Conservation (phyloP, 1,139 yeast genomes). For the Pichia sp. region DNA sequence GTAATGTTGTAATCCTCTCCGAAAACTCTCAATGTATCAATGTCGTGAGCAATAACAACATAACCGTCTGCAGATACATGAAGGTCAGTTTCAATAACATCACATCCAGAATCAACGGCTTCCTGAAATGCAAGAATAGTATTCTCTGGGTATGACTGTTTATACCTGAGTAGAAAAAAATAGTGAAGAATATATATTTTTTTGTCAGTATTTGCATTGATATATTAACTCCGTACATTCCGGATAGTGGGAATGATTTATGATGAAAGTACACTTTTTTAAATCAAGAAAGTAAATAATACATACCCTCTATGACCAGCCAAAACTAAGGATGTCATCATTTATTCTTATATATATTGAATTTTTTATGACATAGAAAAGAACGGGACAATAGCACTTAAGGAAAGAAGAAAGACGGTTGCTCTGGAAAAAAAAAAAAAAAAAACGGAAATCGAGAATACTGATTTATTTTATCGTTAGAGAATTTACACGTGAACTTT, state of each 20-base stretch:
- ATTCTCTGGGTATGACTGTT: conserved; percentile 69
- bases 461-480: too few relatives aligned
- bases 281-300: too few relatives aligned
- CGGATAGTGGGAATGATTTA: too few relatives aligned
- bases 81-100: conserved; percentile 75
- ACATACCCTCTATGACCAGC: conserved; percentile 30
- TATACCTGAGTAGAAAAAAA: conserved; percentile 30
- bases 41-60: conserved; percentile 73
- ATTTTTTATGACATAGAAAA: too few relatives aligned
- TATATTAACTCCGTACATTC: background rate
- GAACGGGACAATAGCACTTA: too few relatives aligned
- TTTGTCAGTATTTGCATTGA: background rate
- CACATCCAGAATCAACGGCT: conserved; percentile 65
- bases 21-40: conserved; percentile 53
- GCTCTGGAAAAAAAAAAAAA: background rate
- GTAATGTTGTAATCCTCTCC: conserved; percentile 41
- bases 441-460: too few relatives aligned
- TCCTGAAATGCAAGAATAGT: conserved; percentile 66
- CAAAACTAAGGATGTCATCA: conserved; percentile 1
- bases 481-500: too few relatives aligned
- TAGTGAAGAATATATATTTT: too few relatives aligned
- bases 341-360: too few relatives aligned
- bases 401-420: background rate
- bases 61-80: conserved; percentile 71
- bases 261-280: too few relatives aligned